Conservation (phyloP, 306 rosid species). For the Adenanthera pavonina region DNA sequence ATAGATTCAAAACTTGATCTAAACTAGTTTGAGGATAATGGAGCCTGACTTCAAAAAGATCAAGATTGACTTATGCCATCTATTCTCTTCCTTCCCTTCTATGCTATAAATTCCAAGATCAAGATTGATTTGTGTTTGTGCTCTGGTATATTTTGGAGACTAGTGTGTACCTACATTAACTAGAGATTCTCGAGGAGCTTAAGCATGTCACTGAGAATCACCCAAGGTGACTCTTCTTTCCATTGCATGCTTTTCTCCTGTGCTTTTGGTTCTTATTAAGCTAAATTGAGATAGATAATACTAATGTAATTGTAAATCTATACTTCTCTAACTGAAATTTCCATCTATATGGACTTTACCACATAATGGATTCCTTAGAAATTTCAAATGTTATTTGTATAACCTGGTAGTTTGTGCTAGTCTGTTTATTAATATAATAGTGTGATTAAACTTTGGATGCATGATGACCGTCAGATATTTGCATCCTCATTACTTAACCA, state of each 20-base stretch:
- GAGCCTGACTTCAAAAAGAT: neutral
- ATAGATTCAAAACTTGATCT: neutral
- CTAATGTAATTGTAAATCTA: neutral
- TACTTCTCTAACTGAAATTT: neutral
- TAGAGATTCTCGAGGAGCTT: slow-evolving; percentile 46
- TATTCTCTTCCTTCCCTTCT: neutral
- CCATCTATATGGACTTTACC: neutral
- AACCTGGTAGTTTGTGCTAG: neutral
- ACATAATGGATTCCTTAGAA: neutral
- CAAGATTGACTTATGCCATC: neutral
- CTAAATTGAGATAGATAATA: neutral
- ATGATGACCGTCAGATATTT: neutral
- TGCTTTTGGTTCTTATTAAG: neutral
- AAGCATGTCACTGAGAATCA: slow-evolving; percentile 39
- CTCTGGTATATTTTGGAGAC: slow-evolving; percentile 48
- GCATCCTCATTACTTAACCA: neutral
- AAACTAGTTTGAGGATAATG: neutral
- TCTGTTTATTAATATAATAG: neutral
- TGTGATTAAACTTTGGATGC: neutral
- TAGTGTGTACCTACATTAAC: slow-evolving; percentile 45
- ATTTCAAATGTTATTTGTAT: neutral
- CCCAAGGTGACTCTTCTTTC: slow-evolving; percentile 39
- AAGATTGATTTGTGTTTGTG: neutral
- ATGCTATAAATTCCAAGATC: neutral
- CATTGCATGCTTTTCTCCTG: neutral